These are phyloP conservation scores for Castanospermum australe DNA, from an alignment of 306 rosid species.

Conservation along the genomic window DNA sequence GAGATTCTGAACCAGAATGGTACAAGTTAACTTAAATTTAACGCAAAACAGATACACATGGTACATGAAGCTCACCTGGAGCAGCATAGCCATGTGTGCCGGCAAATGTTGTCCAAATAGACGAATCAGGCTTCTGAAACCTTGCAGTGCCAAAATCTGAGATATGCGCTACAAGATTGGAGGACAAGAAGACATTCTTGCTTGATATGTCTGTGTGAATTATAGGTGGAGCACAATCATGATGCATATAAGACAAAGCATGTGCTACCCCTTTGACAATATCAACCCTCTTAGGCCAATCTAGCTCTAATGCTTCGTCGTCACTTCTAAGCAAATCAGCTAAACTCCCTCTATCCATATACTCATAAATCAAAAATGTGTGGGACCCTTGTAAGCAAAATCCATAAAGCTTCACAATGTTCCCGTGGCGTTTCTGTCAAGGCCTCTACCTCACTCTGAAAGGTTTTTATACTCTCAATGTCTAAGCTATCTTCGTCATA, in stretches of 20 bases:
- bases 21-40: no score
- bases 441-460: slow-evolving; percentile 39
- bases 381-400: slow-evolving; percentile 42
- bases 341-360: slow-evolving; percentile 46
- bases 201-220: slow-evolving; percentile 51
- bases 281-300: slow-evolving; percentile 39
- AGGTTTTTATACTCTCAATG: slow-evolving; percentile 28
- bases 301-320: slow-evolving; percentile 29
- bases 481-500: slow-evolving; percentile 35
- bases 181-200: slow-evolving; percentile 39
- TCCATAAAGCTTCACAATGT: slow-evolving; percentile 52
- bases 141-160: slow-evolving; percentile 54
- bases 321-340: slow-evolving; percentile 25
- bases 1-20: no score
- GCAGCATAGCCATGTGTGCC: slow-evolving; percentile 55
- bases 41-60: not conserved
- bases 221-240: slow-evolving; percentile 22
- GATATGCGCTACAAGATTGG: slow-evolving; percentile 31
- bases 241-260: slow-evolving; percentile 22
- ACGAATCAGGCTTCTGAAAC: slow-evolving; percentile 38
- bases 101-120: slow-evolving; percentile 43
- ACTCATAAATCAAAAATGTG: slow-evolving; percentile 46
- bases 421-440: slow-evolving; percentile 45
- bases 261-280: slow-evolving; percentile 43
- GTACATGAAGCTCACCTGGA: slow-evolving; percentile 35